Percentiles rank a stretch among this genome's conserved stretches.
Evolutionary conservation across 2,329 filamentous ascomycete species (phyloP).

Genomic region (Alternaria consortialis): DNA sequence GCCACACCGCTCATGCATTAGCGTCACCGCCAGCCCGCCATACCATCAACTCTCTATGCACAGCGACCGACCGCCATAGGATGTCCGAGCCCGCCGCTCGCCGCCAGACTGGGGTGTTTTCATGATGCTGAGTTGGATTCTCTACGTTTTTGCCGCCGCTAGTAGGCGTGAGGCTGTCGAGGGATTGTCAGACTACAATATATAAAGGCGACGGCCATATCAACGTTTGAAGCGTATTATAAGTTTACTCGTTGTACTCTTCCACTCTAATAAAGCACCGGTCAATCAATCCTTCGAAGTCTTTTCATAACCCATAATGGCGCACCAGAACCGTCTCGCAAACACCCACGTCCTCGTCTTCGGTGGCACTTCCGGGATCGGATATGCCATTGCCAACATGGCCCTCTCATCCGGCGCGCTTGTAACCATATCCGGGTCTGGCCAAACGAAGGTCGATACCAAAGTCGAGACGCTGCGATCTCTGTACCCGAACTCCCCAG

Average conservation of each 20-base stretch:
- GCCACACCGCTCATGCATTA: conserved; percentile 32
- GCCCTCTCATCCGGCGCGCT: conserved; percentile 63
- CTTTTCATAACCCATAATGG: conserved; percentile 27
- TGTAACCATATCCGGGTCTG: conserved; percentile 69
- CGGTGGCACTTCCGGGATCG: conserved; percentile 72
- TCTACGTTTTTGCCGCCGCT: neutral
- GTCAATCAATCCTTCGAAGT: neutral
- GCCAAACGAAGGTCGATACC: conserved; percentile 58
- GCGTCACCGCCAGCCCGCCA: conserved; percentile 23
- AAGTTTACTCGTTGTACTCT: neutral
- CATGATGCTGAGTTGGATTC: neutral
- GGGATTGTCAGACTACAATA: neutral
- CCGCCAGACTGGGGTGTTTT: neutral
- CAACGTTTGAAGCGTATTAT: neutral
- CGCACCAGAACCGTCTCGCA: conserved; percentile 58
- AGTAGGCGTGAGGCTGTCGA: neutral
- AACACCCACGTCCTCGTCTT: conserved; percentile 65
- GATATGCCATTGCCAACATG: conserved; percentile 67
- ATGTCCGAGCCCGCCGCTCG: conserved; percentile 5
- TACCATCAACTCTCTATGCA: neutral
- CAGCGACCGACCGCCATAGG: neutral
- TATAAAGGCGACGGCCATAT: neutral
- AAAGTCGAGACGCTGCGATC: conserved; percentile 59
- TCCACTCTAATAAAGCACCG: neutral
- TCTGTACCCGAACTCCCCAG: conserved; percentile 47